Conservation (phyloP, 805 yeast species). For the Kazachstania psychrophila region DNA sequence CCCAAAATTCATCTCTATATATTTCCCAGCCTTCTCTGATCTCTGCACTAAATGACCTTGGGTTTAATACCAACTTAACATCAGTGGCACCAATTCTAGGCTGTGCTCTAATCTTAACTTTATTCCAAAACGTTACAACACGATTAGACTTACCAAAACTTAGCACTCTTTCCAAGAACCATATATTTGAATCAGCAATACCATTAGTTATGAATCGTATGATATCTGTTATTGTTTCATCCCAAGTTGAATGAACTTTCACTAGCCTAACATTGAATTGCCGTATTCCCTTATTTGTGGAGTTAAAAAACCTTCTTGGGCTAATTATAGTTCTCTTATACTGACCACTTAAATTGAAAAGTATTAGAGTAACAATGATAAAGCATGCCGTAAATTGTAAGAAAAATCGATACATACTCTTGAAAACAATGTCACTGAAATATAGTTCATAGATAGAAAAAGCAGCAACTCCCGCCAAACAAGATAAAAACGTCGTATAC, state of each 20-base stretch:
- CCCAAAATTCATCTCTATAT: slow-evolving; percentile 90
- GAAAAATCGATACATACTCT: slow-evolving; percentile 33
- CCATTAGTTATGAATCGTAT: slow-evolving; percentile 24
- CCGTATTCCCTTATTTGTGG: slow-evolving; percentile 84
- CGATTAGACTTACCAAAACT: slow-evolving; percentile 10
- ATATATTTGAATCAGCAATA: slow-evolving; percentile 17
- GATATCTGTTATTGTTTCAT: slow-evolving; percentile 31
- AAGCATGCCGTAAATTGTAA: slow-evolving; percentile 10
- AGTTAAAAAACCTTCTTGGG: slow-evolving; percentile 67
- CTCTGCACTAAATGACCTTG: slow-evolving; percentile 73
- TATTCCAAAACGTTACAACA: slow-evolving; percentile 18
- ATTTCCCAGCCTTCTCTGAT: slow-evolving; percentile 92
- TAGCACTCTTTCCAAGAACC: slow-evolving; percentile 10
- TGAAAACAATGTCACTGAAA: slow-evolving; percentile 23
- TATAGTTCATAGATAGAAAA: slow-evolving; percentile 34
- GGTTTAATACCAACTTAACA: slow-evolving; percentile 70
- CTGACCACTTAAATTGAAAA: slow-evolving; percentile 84
- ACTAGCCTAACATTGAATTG: slow-evolving; percentile 74
- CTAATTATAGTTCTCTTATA: slow-evolving; percentile 74
- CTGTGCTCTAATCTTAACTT: slow-evolving; percentile 33
- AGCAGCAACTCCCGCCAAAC: slow-evolving; percentile 35
- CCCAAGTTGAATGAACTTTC: slow-evolving; percentile 39
- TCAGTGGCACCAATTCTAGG: slow-evolving; percentile 67
- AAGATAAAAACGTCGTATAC: slow-evolving; percentile 33
- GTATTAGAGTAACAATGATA: slow-evolving; percentile 51